Conservation (phyloP, 2,329 filamentous ascomycete species). For the Colletotrichum sp. region DNA sequence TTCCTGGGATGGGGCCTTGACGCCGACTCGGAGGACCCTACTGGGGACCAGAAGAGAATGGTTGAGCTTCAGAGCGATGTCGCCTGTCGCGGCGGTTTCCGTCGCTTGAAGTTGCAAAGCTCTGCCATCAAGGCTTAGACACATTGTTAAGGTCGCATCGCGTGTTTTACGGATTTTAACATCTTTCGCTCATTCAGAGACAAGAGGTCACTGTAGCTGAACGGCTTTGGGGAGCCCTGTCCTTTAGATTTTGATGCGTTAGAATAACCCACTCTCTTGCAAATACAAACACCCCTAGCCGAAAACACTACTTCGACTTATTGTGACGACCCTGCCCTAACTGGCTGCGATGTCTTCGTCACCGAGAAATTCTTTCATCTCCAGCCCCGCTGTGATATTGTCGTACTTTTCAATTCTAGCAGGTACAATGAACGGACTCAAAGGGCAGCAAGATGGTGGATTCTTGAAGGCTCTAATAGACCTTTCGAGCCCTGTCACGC, state of each 20-base stretch:
- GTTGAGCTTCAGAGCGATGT: constrained; percentile 70
- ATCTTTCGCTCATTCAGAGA: not conserved
- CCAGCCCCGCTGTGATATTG: not conserved
- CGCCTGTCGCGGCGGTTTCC: constrained; percentile 69
- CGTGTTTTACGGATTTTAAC: not conserved
- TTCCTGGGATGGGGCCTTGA: constrained; percentile 71
- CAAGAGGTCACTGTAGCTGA: not conserved
- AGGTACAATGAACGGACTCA: not conserved
- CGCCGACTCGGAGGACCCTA: constrained; percentile 68
- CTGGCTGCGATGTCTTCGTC: not conserved
- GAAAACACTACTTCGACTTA: not conserved
- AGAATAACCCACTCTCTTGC: not conserved
- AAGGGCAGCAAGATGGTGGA: not conserved
- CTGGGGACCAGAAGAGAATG: constrained; percentile 78
- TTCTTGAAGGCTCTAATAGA: not conserved
- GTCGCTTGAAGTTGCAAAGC: constrained; percentile 40
- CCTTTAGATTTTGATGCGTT: not conserved
- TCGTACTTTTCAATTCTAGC: not conserved
- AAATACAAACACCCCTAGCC: not conserved
- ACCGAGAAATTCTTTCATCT: not conserved
- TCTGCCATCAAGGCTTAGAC: not conserved
- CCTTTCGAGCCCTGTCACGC: not conserved
- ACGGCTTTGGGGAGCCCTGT: not conserved
- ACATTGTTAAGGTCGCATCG: not conserved
- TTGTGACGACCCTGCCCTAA: not conserved